Evolutionary conservation across 257 asterid species (phyloP), one percentile per base, ranked within the genome.

Genomic region (Haberlea rhodopensis): DNA sequence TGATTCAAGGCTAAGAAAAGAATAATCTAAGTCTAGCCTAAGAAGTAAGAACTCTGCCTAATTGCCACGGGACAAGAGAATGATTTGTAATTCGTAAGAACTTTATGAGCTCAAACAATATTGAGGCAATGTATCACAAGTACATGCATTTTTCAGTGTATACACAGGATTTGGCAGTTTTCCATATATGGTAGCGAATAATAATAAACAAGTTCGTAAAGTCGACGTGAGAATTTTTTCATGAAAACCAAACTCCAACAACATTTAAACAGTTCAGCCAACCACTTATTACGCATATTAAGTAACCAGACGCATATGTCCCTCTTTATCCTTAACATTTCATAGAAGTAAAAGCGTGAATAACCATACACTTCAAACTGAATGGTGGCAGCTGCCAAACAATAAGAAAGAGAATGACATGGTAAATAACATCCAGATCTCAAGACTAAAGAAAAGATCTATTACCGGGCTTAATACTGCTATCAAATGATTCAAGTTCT

Each of bases 401-500:
- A 15, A 15, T 16, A 18, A 20, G 29, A 25, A n/a, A 53, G 31
- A 46, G 32, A 10, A 63, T 20, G 45, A 59, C 19, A 55, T 34
- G 29, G 53, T 46, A 43, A 66, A 31, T 22, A 53, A 21, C 2
- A 3, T 15, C 34, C 53, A 20, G n/a, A 3, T 43, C 67, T 49
- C 51, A 32, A 32, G 62, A 26, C 24, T n/a, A 59, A 62, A 28
- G 67, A 53, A 43, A 51, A 57, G 66, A 62, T 73, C 67, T 54
- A 63, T 76, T 80, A 82, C 96, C 90, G 66, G 90, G 66, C 69
- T 75, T 79, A 37, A 74, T 70, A 61, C 73, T 83, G 77, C 80
- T 80, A 59, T 86, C 75, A 73, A 86, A 88, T 56, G 94, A 88
- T 78, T 86, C 98, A 68, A 88, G 87, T 73, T 91, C 98, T 73